Evolutionary conservation across 306 rosid genomes (phyloP).

Genomic region (Gleditsia sinensis): DNA sequence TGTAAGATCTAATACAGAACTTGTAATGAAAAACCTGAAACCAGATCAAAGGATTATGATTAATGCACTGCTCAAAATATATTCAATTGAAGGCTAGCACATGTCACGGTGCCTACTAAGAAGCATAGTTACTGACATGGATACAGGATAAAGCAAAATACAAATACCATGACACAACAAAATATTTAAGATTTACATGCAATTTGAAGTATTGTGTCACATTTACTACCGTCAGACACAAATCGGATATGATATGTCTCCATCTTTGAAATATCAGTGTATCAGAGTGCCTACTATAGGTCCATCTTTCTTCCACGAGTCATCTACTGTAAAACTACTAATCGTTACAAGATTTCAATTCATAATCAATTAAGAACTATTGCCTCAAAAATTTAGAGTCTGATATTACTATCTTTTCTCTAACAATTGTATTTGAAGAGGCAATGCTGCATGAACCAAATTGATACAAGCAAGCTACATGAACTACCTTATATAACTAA

Average conservation of each 20-base stretch:
- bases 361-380: background rate
- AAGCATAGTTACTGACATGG: too few species aligned
- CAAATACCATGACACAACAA: too few species aligned
- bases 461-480: background rate
- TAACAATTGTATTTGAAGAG: background rate
- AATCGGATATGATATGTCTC: too few species aligned
- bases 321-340: background rate
- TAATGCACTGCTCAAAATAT: slow-evolving; percentile 9
- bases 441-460: background rate
- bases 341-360: background rate
- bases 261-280: too few species aligned
- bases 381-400: background rate
- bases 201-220: too few species aligned
- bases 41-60: slow-evolving; percentile 24
- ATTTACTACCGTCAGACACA: too few species aligned
- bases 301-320: background rate
- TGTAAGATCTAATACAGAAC: slow-evolving; percentile 95
- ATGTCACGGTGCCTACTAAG: background rate
- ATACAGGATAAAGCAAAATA: too few species aligned
- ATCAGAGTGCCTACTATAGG: background rate
- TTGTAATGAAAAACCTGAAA: slow-evolving; percentile 94
- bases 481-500: background rate
- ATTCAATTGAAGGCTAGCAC: slow-evolving; percentile 4
- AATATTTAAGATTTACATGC: too few species aligned
- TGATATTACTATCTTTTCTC: background rate